Evolutionary conservation across 768 basidiomycete species (phyloP).

Genomic region (Pleurotus giganteus): DNA sequence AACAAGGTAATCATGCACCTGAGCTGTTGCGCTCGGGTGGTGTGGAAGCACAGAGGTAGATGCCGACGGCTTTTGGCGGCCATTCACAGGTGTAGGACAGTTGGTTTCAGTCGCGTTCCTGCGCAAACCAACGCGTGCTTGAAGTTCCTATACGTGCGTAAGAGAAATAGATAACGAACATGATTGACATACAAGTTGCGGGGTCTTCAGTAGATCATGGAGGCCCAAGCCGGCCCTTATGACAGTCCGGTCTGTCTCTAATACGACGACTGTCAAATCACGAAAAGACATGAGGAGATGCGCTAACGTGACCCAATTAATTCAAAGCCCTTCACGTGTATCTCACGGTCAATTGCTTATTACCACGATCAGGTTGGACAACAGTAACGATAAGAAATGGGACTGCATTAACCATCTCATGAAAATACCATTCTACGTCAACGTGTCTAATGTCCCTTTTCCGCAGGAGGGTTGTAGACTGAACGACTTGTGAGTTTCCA

Average conservation of each 20-base stretch:
- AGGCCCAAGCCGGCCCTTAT: constrained; percentile 80
- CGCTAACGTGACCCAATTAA: neutral
- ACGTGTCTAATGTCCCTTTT: constrained; percentile 51
- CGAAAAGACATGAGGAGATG: constrained; percentile 75
- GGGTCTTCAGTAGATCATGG: constrained; percentile 72
- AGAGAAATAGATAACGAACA: constrained; percentile 4
- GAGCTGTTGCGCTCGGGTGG: constrained; percentile 38
- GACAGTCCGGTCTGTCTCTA: constrained; percentile 72
- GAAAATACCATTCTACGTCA: constrained; percentile 11
- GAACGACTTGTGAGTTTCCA: constrained; percentile 9
- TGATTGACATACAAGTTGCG: constrained; percentile 63
- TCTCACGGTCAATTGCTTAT: neutral
- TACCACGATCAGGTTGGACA: neutral
- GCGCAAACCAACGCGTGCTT: constrained; percentile 78
- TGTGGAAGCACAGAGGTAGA: constrained; percentile 44
- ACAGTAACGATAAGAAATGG: neutral
- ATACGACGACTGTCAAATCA: constrained; percentile 76
- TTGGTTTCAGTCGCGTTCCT: constrained; percentile 36
- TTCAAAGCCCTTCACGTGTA: neutral
- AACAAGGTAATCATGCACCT: constrained; percentile 79
- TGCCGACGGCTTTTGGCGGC: constrained; percentile 20
- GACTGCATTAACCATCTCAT: constrained; percentile 3
- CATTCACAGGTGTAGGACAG: constrained; percentile 16
- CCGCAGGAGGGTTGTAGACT: constrained; percentile 64
- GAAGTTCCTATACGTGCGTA: constrained; percentile 55